Evolutionary conservation across 441 rosid species (phyloP), one percentile per base, ranked within the genome.

Genomic region (Populus hybrid): DNA sequence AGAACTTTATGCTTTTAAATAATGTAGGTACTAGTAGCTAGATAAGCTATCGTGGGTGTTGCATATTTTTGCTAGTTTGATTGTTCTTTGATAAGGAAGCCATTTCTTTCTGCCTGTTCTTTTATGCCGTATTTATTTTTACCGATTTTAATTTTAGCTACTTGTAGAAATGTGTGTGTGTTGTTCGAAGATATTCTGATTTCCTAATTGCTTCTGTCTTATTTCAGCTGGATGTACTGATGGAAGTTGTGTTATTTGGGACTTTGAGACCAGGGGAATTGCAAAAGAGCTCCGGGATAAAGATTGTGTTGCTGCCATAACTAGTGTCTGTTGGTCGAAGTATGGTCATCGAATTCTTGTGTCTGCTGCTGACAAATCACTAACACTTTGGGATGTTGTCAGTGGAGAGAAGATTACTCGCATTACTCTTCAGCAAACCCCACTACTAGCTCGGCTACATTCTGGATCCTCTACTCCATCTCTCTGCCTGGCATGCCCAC

Each of bases 251-350:
- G 85, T 96, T 8, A 94, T 96, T 75, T 96, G 98, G 97, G 99
- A 96, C 83, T 96, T 96, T 79, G 98, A 96, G 88, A 96, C 99
- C 38, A 87, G 98, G 73, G 97, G 97, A 32, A 88, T 96, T 46
- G 93, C 98, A 14, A 96, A 91, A 74, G 99, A 91, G 91, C 93
- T 96, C 72, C 90, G 89, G 34, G 97, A 94, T 86, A 85, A 78
- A 54, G 95, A 90, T 10, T 92, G 89, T 77, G 77, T 79, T 77
- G 92, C 97, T 81, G 93, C 99, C 1, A 88, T 96, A 63, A 96
- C 99, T 61, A 94, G 99, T 54, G 89, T 96, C 36, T 94, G 93
- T 67, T 96, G 99, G 99, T 96, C 99, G 18, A 96, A 90, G 74
- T 90, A 84, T 81, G 99, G 99, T 1, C 98, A 92, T 81, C 90